A percentile compares a stretch with the other conserved stretches of the same genome.
These are phyloP conservation scores for Termitomyces sp. DNA, from an alignment of 768 basidiomycete species.

Conservation along the genomic window DNA sequence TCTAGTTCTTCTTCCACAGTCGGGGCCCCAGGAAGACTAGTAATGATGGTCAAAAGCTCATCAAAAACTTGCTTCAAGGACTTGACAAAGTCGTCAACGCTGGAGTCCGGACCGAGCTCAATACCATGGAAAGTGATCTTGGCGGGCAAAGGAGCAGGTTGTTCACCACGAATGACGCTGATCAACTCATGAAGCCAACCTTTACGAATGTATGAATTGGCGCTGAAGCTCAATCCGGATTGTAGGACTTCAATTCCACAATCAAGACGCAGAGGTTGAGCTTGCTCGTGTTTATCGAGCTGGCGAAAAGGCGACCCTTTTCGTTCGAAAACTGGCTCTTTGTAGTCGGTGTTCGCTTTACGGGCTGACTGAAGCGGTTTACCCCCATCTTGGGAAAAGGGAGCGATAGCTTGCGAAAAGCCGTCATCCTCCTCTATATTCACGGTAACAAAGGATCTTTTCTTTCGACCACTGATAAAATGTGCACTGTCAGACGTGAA, in stretches of 20 bases:
- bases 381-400: constrained; percentile 15
- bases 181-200: constrained; percentile 58
- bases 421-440: constrained; percentile 41
- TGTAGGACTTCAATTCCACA: constrained; percentile 44
- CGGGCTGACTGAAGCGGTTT: constrained; percentile 13
- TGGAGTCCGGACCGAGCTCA: constrained; percentile 36
- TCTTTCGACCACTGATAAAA: constrained; percentile 31
- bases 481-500: constrained; percentile 31
- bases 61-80: constrained; percentile 43
- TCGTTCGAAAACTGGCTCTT: neutral
- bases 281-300: neutral
- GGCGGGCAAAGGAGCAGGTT: constrained; percentile 22
- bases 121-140: constrained; percentile 31
- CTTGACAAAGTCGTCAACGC: constrained; percentile 35
- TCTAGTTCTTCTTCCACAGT: constrained; percentile 21
- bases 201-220: constrained; percentile 49
- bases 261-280: constrained; percentile 33
- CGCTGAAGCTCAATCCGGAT: constrained; percentile 45
- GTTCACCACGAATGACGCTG: constrained; percentile 21
- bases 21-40: constrained; percentile 30
- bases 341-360: neutral
- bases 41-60: constrained; percentile 31
- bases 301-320: neutral
- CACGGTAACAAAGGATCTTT: constrained; percentile 28
- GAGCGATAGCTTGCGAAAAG: constrained; percentile 35